phyloP scores from a whole-genome alignment of 306 rosid genomes.

The Alnus glutinosa region DNA sequence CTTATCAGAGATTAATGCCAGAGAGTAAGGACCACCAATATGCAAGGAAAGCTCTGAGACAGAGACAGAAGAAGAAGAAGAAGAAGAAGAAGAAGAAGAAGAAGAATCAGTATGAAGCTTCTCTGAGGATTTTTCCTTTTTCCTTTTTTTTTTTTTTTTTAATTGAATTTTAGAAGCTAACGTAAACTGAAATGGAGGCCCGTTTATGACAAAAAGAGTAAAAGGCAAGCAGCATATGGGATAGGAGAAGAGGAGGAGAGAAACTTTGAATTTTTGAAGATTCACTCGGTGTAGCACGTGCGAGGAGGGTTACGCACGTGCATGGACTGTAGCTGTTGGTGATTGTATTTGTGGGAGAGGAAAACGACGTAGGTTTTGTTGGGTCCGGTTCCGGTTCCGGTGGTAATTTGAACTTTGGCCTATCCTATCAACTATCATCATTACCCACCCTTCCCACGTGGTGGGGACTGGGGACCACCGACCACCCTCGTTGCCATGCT shows the following conservation, averaged over 20 bases:
- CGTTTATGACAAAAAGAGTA: constrained; percentile 50
- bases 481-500: no score
- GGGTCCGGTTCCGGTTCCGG: constrained; percentile 34
- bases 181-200: constrained; percentile 29
- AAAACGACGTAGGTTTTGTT: constrained; percentile 46
- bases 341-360: neutral
- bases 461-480: constrained; percentile 69
- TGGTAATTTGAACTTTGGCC: constrained; percentile 35
- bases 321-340: neutral
- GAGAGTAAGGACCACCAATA: neutral
- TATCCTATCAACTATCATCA: constrained; percentile 6
- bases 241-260: neutral
- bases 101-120: neutral
- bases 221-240: neutral
- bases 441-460: constrained; percentile 50
- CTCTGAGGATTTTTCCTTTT: neutral
- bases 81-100: neutral
- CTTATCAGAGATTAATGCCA: neutral
- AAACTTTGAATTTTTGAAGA: constrained; percentile 46
- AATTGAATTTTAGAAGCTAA: neutral
- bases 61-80: neutral
- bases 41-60: neutral
- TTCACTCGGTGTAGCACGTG: constrained; percentile 27
- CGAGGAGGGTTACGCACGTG: constrained; percentile 28
- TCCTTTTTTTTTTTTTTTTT: neutral